phyloP scores from a whole-genome alignment of 2,329 filamentous ascomycete species.

The Ceratocystis ficicola region DNA sequence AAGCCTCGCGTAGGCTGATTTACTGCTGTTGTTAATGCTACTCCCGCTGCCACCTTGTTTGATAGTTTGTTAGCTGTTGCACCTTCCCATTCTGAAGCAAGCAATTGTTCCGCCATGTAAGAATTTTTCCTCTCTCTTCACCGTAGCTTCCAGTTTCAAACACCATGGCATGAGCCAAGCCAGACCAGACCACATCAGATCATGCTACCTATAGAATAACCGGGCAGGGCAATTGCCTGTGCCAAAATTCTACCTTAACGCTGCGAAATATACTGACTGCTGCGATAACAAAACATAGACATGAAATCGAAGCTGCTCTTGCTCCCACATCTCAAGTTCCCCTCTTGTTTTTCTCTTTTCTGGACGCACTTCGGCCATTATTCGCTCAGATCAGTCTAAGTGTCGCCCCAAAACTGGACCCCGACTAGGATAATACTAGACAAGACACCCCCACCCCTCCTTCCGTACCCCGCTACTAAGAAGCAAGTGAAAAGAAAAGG shows the following conservation, averaged over 20 bases:
- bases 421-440: not conserved
- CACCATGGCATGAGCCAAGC: no score
- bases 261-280: no score
- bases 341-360: not conserved
- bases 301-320: not conserved
- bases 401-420: not conserved
- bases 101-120: not conserved
- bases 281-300: not conserved
- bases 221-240: not conserved
- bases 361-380: slow-evolving; percentile 22
- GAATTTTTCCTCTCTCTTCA: not conserved
- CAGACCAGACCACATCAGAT: no score
- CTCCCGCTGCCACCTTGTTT: not conserved
- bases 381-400: slow-evolving; percentile 20
- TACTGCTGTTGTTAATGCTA: not conserved
- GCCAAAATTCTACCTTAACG: not conserved
- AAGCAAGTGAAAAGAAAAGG: not conserved
- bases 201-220: no score
- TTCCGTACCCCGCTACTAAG: not conserved
- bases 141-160: not conserved
- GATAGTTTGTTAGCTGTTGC: slow-evolving; percentile 3
- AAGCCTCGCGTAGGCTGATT: not conserved
- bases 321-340: not conserved
- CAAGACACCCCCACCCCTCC: not conserved
- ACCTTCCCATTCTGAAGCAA: slow-evolving; percentile 9